Evolutionary conservation across 768 basidiomycete genomes (phyloP).

Genomic region (Tricholoma sp.): DNA sequence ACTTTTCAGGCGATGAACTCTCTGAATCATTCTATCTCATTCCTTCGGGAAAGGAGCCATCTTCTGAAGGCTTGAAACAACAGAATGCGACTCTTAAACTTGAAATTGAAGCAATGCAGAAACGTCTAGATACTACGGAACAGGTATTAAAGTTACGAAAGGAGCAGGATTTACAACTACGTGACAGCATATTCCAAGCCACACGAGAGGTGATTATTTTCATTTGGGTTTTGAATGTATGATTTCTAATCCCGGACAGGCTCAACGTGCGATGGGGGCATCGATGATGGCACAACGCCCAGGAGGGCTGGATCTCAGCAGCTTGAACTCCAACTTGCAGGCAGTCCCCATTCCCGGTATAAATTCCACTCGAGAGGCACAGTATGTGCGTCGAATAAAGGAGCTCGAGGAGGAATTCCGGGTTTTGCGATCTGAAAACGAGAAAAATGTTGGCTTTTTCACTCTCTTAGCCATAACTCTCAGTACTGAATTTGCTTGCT

Average conservation of each 20-base stretch:
- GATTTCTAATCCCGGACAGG: constrained; percentile 35
- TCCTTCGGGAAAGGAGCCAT: constrained; percentile 53
- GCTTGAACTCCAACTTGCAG: constrained; percentile 55
- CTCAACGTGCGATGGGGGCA: constrained; percentile 74
- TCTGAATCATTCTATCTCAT: constrained; percentile 80
- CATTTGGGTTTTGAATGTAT: background rate
- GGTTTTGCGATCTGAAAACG: constrained; percentile 61
- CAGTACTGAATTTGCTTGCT: constrained; percentile 6
- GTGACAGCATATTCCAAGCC: constrained; percentile 74
- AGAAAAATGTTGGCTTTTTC: constrained; percentile 63
- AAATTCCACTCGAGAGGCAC: constrained; percentile 48
- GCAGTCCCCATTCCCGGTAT: constrained; percentile 45
- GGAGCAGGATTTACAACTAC: constrained; percentile 74
- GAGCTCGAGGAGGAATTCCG: constrained; percentile 82
- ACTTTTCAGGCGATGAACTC: constrained; percentile 52
- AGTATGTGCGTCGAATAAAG: constrained; percentile 58
- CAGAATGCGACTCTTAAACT: constrained; percentile 64
- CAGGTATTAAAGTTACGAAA: constrained; percentile 61
- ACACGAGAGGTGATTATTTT: constrained; percentile 47
- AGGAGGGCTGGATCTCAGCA: constrained; percentile 46
- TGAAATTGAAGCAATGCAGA: constrained; percentile 54
- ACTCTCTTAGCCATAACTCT: constrained; percentile 6
- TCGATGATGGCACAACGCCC: constrained; percentile 53
- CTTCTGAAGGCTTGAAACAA: constrained; percentile 46
- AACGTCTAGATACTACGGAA: constrained; percentile 56